Evolutionary conservation across 208 protist genomes (phyloP).

Genomic region (Leishmania aethiopica): DNA sequence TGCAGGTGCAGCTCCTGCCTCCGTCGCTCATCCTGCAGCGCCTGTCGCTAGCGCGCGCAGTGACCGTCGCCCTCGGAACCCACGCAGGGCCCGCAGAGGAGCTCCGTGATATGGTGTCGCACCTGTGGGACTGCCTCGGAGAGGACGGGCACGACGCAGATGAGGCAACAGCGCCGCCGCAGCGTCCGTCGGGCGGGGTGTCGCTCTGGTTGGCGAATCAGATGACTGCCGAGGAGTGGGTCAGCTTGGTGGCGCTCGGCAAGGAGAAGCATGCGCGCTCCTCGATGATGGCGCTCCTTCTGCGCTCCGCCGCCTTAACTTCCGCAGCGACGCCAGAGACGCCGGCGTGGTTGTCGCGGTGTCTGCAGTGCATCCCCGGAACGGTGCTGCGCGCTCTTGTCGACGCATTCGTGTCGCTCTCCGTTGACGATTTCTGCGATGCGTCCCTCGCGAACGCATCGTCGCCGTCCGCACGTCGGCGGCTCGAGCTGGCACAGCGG

Average conservation of each 20-base stretch:
- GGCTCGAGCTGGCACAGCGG: neutral
- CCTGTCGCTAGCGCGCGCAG: slow-evolving; percentile 53
- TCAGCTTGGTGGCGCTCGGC: slow-evolving; percentile 50
- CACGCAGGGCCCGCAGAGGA: slow-evolving; percentile 33
- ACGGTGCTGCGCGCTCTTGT: slow-evolving; percentile 66
- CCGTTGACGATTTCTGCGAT: slow-evolving; percentile 28
- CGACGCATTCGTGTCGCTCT: slow-evolving; percentile 51
- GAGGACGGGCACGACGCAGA: neutral
- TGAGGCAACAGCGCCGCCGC: neutral
- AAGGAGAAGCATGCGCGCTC: slow-evolving; percentile 48
- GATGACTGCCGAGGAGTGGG: slow-evolving; percentile 65
- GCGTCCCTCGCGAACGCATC: neutral
- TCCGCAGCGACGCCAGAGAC: neutral
- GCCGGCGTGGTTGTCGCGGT: slow-evolving; percentile 48
- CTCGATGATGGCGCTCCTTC: slow-evolving; percentile 58
- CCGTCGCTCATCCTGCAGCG: slow-evolving; percentile 34
- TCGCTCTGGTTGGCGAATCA: slow-evolving; percentile 40
- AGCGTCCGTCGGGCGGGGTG: neutral
- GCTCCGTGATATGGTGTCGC: slow-evolving; percentile 39
- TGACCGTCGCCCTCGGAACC: slow-evolving; percentile 44
- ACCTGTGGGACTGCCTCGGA: slow-evolving; percentile 42
- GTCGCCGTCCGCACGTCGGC: neutral
- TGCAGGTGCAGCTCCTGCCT: slow-evolving; percentile 16
- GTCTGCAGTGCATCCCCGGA: slow-evolving; percentile 45
- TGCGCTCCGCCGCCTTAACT: slow-evolving; percentile 19